Base-by-base conservation (phyloP, 148 eudicot genomes). In the Vaccinium corymbosum region DNA sequence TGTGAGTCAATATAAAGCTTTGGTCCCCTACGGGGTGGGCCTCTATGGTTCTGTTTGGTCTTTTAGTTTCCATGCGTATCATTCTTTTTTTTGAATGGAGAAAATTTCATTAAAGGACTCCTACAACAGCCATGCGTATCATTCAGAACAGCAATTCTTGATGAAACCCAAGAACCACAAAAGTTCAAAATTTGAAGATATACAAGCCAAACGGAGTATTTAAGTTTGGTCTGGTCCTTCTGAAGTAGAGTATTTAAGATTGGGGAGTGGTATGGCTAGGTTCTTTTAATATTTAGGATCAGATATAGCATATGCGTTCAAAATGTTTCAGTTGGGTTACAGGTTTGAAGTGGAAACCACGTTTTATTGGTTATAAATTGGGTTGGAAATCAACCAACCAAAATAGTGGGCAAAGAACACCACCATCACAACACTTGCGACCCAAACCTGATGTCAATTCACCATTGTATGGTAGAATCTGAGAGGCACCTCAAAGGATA, bases 351-450 rank as follows among this genome's bases (percentile, higher is more conserved):
- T 32, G 76, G 76, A 71, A 70, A 32, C 76, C 19, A 71, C 3
- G 76, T 72, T 38, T 72, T 72, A 35, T 35, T 72, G 76, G 49
- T 72, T 38, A 48, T 35, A 72, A 72, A 17, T 35, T 38, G 3
- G 76, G 76, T 72, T 15, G 76, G 49, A 72, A 35, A 72, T 13
- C 76, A 72, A 72, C 49, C n/a, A 35, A 72, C 46, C 76, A 32
- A 27, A 35, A 17, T 42, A 8, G 77, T 38, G 77, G n/a, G 78
- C 78, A 74, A 25, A 74, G 53, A 72, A 15, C 35, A 66, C 72
- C 71, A 22, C 71, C 11, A 32, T 73, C n/a, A 27, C 8, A 71
- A 15, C 76, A 16, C 22, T 73, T 19, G 3, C 7, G 25, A 75
- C 78, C 53, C 10, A 75, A 74, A 74, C 49, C 7, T 74, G n/a